Conservation (phyloP, 139 green algal species). For the Ostreobium quekettii region DNA sequence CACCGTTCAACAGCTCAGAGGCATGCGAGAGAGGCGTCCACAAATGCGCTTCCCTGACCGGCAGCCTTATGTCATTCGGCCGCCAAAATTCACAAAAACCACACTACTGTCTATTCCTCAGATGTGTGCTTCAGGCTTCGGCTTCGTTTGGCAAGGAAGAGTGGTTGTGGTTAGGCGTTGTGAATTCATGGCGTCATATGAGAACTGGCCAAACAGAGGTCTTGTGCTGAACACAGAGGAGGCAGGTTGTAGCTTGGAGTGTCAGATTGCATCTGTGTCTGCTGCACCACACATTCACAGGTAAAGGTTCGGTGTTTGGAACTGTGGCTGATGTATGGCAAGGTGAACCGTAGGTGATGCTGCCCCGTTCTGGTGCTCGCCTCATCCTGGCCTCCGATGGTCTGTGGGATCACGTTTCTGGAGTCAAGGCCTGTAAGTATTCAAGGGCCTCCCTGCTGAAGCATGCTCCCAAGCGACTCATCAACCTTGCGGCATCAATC, state of each 20-base stretch:
- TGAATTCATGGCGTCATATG: too few species aligned
- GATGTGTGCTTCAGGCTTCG: too few species aligned
- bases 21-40: too few species aligned
- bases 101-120: too few species aligned
- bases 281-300: not conserved
- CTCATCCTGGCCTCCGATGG: conserved; percentile 78
- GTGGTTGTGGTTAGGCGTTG: too few species aligned
- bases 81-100: too few species aligned
- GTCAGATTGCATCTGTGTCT: not conserved
- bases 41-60: too few species aligned
- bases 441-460: not conserved
- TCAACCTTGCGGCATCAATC: conserved; percentile 6
- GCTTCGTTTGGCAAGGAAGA: too few species aligned
- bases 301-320: not conserved
- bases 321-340: not conserved
- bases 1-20: too few species aligned
- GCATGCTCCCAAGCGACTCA: conserved; percentile 13
- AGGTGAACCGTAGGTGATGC: conserved; percentile 41
- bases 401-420: conserved; percentile 71
- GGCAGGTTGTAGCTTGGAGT: not conserved
- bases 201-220: too few species aligned
- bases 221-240: not conserved
- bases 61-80: too few species aligned
- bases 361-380: conserved; percentile 53
- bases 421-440: not conserved